These are phyloP conservation scores for Starmerella gropengiesseri DNA, from an alignment of 805 yeast species.

Conservation along the genomic window DNA sequence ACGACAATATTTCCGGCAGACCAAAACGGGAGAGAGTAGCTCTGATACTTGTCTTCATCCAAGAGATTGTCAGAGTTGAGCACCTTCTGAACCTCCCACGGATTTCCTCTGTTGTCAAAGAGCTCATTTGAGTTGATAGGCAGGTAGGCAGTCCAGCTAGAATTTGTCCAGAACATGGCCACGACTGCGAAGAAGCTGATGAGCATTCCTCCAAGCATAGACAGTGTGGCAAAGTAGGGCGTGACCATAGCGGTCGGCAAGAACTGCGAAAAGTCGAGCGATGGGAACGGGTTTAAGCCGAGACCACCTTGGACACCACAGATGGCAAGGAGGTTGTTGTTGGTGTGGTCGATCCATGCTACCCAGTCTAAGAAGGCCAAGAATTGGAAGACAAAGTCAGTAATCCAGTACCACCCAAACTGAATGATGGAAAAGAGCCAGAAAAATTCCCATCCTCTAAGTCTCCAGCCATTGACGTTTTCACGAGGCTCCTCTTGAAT, in stretches of 20 bases:
- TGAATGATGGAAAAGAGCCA: constrained; percentile 32
- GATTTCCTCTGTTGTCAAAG: constrained; percentile 42
- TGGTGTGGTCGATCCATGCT: constrained; percentile 44
- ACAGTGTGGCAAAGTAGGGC: constrained; percentile 36
- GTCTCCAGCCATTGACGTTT: constrained; percentile 46
- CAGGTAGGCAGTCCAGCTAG: constrained; percentile 41
- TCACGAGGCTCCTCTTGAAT: constrained; percentile 32
- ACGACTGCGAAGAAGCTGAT: constrained; percentile 28
- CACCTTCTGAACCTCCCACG: constrained; percentile 39
- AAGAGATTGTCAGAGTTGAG: constrained; percentile 37
- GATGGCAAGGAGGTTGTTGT: constrained; percentile 46
- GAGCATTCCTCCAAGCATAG: constrained; percentile 33
- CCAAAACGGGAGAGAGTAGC: constrained; percentile 59
- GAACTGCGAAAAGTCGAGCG: constrained; percentile 39
- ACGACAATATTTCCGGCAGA: constrained; percentile 50
- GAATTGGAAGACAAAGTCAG: constrained; percentile 52
- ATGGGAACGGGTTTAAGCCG: constrained; percentile 41
- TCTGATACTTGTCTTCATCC: constrained; percentile 38
- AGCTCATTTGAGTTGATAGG: constrained; percentile 41
- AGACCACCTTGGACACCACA: constrained; percentile 41
- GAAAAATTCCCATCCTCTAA: constrained; percentile 43
- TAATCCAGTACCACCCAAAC: constrained; percentile 54
- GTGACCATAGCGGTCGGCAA: constrained; percentile 34
- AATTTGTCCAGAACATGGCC: constrained; percentile 37
- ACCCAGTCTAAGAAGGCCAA: constrained; percentile 53